Percentiles rank a stretch among this genome's conserved stretches.
Evolutionary conservation across 2,329 filamentous ascomycete species (phyloP).

Genomic region (Clonostachys solani): DNA sequence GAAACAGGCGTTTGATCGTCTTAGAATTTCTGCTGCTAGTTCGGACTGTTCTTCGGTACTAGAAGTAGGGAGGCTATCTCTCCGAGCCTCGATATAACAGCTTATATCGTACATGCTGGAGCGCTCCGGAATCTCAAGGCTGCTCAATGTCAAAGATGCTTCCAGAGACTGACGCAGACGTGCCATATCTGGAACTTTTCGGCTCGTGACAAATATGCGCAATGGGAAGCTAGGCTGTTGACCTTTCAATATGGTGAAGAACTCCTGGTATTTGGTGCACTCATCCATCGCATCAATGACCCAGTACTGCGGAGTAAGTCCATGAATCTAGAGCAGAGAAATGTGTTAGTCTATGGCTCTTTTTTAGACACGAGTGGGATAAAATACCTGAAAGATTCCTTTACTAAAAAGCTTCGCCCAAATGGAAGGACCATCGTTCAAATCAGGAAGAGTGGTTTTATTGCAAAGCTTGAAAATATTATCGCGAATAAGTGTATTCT

Average conservation of each 20-base stretch:
- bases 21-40: too few relatives aligned
- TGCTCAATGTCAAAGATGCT: conserved; percentile 12
- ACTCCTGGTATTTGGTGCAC: conserved; percentile 12
- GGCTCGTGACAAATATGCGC: conserved; percentile 18
- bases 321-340: conserved; percentile 4
- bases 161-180: conserved; percentile 6
- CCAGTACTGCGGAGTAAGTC: conserved; percentile 18
- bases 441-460: conserved; percentile 11
- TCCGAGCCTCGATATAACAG: too few relatives aligned
- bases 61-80: too few relatives aligned
- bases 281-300: conserved; percentile 29
- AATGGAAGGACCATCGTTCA: conserved; percentile 16
- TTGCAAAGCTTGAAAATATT: conserved; percentile 12
- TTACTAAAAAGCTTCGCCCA: conserved; percentile 25
- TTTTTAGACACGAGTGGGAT: neutral
- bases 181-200: conserved; percentile 13
- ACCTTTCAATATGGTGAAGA: conserved; percentile 15
- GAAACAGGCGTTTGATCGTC: conserved; percentile 18
- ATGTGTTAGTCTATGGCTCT: neutral
- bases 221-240: conserved; percentile 10
- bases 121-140: conserved; percentile 16
- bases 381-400: conserved; percentile 18
- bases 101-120: neutral
- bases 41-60: too few relatives aligned
- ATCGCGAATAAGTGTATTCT: conserved; percentile 11